Evolutionary conservation across 2,329 filamentous ascomycete species (phyloP), one percentile per base, ranked within the genome.

Genomic region (Ophiostoma angusticollis): DNA sequence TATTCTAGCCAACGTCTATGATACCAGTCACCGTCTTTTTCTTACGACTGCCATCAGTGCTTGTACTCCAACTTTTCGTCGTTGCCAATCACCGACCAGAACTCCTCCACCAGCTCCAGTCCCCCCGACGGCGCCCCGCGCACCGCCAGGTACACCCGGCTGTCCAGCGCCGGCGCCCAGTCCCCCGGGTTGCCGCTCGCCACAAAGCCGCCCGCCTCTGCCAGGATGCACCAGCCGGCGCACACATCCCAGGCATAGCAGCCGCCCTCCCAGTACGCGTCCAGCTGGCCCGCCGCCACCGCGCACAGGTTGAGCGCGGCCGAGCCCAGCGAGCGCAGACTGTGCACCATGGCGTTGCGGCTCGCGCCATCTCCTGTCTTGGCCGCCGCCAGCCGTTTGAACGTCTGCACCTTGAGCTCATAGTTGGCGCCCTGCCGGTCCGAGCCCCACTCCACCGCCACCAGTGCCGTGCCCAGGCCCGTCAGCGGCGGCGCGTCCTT

Each of bases 161-260:
- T 63, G 49, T 80, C 76, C 38, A 81, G 54, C 38, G 60, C 59
- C 2, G 69, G 63, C n/a, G 72, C 58, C 82, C 81, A 87, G 40
- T 72, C 70, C 0, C 80, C 82, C 0, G 80, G 76, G 54, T 87
- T 86, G 5, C 76, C 80, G 53, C 79, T 70, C 7, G 70, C 80
- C 64, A 89, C 74, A 37, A 73, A 63, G 0, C 83, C 83, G 0
- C 83, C 84, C 0, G 82, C 80, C 62, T 89, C 83, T 22, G 63
- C 61, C 19, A 89, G 61, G 44, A 89, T 78, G 42, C 78, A 75
- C 83, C 82, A 87, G 0, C 78, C 83, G 5, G 84, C 84, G 53
- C 80, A 84, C 3, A 89, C 83, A 55, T 89, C 83, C 83, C 83
- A 89, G 2, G 82, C 80, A 72, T 81, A 89, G 57, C 80, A 85